phyloP scores from a whole-genome alignment of 164 flowering plant species.

The Aristolochia fimbriata region DNA sequence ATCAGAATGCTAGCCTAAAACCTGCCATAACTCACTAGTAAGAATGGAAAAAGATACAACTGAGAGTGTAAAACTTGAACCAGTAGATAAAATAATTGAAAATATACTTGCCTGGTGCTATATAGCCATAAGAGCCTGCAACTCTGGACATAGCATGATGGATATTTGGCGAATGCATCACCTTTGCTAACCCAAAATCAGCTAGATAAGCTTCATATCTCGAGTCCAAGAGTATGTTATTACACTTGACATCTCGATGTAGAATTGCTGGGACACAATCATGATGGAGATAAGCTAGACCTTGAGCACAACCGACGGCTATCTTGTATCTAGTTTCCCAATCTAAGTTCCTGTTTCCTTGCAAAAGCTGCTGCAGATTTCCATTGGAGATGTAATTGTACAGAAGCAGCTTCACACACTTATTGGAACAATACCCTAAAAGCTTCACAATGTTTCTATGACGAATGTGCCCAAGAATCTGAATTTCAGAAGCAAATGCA shows the following conservation, averaged over 20 bases:
- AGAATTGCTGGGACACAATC: conserved; percentile 74
- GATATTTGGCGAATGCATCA: conserved; percentile 56
- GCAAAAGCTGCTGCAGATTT: conserved; percentile 54
- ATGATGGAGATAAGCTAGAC: conserved; percentile 77
- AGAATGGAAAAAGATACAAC: background rate
- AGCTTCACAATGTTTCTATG: conserved; percentile 70
- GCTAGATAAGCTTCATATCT: conserved; percentile 65
- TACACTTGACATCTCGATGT: conserved; percentile 79
- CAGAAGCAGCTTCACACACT: conserved; percentile 50
- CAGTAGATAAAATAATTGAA: background rate
- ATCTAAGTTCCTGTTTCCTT: conserved; percentile 50
- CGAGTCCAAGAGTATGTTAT: conserved; percentile 69
- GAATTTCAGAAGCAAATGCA: conserved; percentile 67
- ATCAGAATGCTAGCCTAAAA: too few relatives aligned
- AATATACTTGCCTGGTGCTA: conserved; percentile 62
- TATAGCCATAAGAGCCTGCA: conserved; percentile 80
- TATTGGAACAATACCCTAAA: conserved; percentile 68
- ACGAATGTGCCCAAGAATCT: conserved; percentile 69
- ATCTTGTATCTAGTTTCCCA: conserved; percentile 84
- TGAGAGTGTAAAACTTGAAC: background rate
- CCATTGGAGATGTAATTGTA: conserved; percentile 66
- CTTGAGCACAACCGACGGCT: conserved; percentile 72
- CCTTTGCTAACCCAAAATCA: conserved; percentile 72
- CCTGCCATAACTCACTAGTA: too few relatives aligned
- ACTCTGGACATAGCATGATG: conserved; percentile 67